Evolutionary conservation across 2,329 filamentous ascomycete genomes (phyloP).

Genomic region (Ceratocystis albifundus): DNA sequence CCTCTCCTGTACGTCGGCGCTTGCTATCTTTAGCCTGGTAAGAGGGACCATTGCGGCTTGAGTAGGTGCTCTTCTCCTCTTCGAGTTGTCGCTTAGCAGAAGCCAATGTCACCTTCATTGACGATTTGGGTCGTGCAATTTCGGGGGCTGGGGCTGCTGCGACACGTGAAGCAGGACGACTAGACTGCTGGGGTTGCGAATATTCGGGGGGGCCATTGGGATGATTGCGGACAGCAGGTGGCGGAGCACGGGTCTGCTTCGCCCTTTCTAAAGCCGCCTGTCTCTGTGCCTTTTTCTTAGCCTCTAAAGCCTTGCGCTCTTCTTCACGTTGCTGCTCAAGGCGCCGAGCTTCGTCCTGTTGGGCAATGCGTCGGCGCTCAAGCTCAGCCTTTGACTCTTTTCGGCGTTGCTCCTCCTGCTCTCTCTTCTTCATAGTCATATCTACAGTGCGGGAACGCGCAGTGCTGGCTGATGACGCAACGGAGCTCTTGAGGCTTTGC

Average conservation of each 20-base stretch:
- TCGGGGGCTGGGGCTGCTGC: constrained; percentile 34
- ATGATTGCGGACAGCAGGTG: constrained; percentile 46
- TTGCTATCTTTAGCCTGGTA: constrained; percentile 64
- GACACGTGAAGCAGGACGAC: constrained; percentile 47
- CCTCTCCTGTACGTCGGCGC: constrained; percentile 65
- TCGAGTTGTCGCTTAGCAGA: constrained; percentile 59
- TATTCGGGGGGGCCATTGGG: constrained; percentile 42
- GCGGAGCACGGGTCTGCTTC: constrained; percentile 52
- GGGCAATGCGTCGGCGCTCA: constrained; percentile 60
- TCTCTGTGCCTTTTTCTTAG: constrained; percentile 54
- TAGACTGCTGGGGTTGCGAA: constrained; percentile 29
- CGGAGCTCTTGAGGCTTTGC: constrained; percentile 53
- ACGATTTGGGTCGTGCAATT: constrained; percentile 31
- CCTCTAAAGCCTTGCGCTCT: constrained; percentile 50
- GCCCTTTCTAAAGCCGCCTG: constrained; percentile 53
- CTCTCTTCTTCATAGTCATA: constrained; percentile 67
- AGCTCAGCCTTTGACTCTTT: constrained; percentile 72
- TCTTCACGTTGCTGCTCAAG: constrained; percentile 50
- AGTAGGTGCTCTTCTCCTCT: constrained; percentile 48
- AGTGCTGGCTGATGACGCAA: constrained; percentile 40
- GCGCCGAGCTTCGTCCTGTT: constrained; percentile 50
- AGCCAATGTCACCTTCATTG: constrained; percentile 49
- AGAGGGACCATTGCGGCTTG: constrained; percentile 43
- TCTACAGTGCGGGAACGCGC: constrained; percentile 59
- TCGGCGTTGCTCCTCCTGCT: constrained; percentile 73